phyloP scores from a whole-genome alignment of 352 stramenopile species.

The Elongisporangium prolatum region DNA sequence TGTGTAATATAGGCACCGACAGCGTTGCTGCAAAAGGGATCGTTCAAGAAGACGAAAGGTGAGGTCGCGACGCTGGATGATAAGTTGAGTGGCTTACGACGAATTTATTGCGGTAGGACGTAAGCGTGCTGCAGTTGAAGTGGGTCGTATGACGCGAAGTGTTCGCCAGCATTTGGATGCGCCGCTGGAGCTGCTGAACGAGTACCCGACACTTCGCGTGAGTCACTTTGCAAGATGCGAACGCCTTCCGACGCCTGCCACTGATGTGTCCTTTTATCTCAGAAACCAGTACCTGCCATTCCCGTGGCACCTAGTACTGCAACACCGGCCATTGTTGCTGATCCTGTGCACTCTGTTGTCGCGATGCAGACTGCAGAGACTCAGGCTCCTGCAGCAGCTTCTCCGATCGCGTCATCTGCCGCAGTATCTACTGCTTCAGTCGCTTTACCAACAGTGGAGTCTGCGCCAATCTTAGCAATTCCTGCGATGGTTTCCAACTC shows the following conservation, averaged over 20 bases:
- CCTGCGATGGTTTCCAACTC: constrained; percentile 20
- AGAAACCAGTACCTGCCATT: neutral
- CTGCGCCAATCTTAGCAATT: constrained; percentile 17
- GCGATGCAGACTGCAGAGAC: constrained; percentile 3
- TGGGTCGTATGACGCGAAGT: constrained; percentile 70
- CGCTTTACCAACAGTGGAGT: neutral
- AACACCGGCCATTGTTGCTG: neutral
- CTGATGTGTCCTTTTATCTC: neutral
- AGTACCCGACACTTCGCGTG: constrained; percentile 50
- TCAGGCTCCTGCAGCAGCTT: neutral
- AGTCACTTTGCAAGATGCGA: constrained; percentile 5
- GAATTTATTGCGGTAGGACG: constrained; percentile 28
- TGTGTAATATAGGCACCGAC: constrained; percentile 38
- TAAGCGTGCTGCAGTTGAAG: constrained; percentile 50
- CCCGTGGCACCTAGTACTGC: neutral
- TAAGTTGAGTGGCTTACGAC: constrained; percentile 1
- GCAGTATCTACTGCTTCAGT: neutral
- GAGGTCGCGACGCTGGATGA: neutral
- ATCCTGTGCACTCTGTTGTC: neutral
- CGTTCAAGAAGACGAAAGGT: constrained; percentile 75
- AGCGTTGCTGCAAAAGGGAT: constrained; percentile 53
- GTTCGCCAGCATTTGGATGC: constrained; percentile 74
- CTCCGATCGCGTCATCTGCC: neutral
- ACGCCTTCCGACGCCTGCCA: neutral
- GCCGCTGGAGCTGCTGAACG: constrained; percentile 61